These are phyloP conservation scores for Paramecium sonneborni DNA, from an alignment of 73 alveolate genomes.

Conservation along the genomic window DNA sequence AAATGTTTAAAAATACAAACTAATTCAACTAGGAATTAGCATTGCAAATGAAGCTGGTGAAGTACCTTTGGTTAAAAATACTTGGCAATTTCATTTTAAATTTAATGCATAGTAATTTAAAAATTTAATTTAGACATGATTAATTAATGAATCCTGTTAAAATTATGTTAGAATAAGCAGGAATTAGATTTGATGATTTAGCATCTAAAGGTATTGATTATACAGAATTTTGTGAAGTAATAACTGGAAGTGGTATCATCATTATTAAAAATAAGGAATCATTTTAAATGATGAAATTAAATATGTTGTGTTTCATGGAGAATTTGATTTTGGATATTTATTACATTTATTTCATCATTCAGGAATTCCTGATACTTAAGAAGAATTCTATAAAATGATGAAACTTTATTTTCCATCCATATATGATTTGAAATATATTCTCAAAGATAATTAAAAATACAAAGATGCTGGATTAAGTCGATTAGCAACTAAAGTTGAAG, in stretches of 20 bases:
- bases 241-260: background rate
- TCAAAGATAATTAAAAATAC: background rate
- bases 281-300: background rate
- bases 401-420: background rate
- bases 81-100: conserved; percentile 33
- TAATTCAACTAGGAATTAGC: conserved; percentile 6
- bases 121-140: background rate
- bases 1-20: conserved; percentile 16
- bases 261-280: background rate
- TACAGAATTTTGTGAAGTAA: background rate
- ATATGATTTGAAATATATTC: background rate
- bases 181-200: background rate
- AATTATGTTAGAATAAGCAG: conserved; percentile 29
- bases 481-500: background rate
- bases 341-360: conserved; percentile 14
- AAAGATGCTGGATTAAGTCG: background rate
- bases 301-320: conserved; percentile 12
- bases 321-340: conserved; percentile 25
- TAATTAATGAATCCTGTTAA: background rate
- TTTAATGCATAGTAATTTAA: background rate
- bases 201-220: background rate
- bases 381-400: background rate
- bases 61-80: conserved; percentile 21
- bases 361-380: background rate
- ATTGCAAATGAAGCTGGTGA: conserved; percentile 25